A percentile compares a stretch with the other conserved stretches of the same genome.
Evolutionary conservation across 805 yeast species (phyloP).

Genomic region (Candida ovalis): DNA sequence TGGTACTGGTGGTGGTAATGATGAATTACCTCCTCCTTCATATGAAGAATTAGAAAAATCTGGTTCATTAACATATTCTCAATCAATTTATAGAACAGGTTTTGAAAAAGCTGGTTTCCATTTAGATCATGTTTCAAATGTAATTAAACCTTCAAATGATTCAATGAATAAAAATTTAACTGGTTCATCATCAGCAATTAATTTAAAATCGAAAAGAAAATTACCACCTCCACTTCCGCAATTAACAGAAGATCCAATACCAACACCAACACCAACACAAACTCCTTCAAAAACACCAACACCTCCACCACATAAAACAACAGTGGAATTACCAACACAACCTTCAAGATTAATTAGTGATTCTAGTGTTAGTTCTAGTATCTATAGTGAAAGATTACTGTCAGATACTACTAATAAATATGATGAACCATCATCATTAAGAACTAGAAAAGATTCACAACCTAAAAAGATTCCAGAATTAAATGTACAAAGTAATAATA

Average conservation of each 20-base stretch:
- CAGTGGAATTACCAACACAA: background rate
- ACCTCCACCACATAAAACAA: too few relatives aligned
- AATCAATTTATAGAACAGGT: slow-evolving; percentile 33
- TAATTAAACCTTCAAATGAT: background rate
- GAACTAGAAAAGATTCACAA: slow-evolving; percentile 1
- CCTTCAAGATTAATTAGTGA: slow-evolving; percentile 10
- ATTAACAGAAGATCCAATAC: slow-evolving; percentile 3
- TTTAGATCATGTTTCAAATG: slow-evolving; percentile 23
- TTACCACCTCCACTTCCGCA: slow-evolving; percentile 24
- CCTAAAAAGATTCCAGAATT: background rate
- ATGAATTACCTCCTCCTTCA: slow-evolving; percentile 29
- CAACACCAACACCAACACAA: background rate
- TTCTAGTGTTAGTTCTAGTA: slow-evolving; percentile 14
- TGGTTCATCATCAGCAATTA: background rate
- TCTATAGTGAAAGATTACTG: slow-evolving; percentile 15
- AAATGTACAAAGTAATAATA: too few relatives aligned
- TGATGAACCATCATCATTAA: too few relatives aligned
- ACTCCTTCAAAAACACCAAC: background rate
- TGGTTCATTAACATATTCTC: slow-evolving; percentile 30
- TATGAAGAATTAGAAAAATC: slow-evolving; percentile 33
- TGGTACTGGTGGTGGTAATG: slow-evolving; percentile 2
- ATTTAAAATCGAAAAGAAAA: slow-evolving; percentile 20
- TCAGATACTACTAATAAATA: too few relatives aligned
- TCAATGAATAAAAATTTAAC: background rate
- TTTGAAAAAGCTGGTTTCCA: slow-evolving; percentile 35